A percentile compares a stretch with the other conserved stretches of the same genome.
phyloP scores from a whole-genome alignment of 148 eudicot species.

The Chenopodium suecicum region DNA sequence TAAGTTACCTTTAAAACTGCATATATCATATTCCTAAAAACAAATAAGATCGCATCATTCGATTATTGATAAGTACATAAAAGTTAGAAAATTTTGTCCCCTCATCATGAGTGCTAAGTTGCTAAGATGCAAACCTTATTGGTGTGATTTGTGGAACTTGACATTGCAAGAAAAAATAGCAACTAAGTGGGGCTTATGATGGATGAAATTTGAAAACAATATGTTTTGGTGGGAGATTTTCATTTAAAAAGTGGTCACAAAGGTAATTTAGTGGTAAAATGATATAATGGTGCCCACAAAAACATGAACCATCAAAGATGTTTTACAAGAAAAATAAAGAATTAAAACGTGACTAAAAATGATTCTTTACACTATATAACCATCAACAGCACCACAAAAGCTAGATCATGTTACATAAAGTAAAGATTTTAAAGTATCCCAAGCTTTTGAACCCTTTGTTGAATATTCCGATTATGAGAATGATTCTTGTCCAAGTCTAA shows the following conservation, averaged over 20 bases:
- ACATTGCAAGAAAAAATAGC: not conserved
- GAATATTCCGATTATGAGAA: constrained; percentile 1
- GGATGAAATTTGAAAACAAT: not conserved
- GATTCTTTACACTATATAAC: not conserved
- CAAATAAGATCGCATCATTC: too few relatives aligned
- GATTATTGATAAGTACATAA: not conserved
- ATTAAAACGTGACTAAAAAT: constrained; percentile 11
- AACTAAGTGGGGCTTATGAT: not conserved
- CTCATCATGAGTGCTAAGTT: not conserved
- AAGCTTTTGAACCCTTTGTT: not conserved
- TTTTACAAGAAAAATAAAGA: not conserved
- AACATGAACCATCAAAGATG: not conserved
- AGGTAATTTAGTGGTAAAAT: not conserved
- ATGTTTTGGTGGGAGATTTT: not conserved
- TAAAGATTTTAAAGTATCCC: constrained; percentile 2
- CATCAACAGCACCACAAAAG: not conserved
- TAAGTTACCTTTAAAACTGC: too few relatives aligned
- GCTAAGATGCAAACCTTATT: not conserved
- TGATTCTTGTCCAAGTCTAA: not conserved
- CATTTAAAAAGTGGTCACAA: not conserved
- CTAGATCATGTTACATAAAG: constrained; percentile 1
- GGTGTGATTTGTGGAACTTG: not conserved
- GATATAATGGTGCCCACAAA: constrained; percentile 7
- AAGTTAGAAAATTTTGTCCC: not conserved
- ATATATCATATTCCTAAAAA: too few relatives aligned